Base-by-base conservation (phyloP, 306 rosid species). In the Vigna angularis region DNA sequence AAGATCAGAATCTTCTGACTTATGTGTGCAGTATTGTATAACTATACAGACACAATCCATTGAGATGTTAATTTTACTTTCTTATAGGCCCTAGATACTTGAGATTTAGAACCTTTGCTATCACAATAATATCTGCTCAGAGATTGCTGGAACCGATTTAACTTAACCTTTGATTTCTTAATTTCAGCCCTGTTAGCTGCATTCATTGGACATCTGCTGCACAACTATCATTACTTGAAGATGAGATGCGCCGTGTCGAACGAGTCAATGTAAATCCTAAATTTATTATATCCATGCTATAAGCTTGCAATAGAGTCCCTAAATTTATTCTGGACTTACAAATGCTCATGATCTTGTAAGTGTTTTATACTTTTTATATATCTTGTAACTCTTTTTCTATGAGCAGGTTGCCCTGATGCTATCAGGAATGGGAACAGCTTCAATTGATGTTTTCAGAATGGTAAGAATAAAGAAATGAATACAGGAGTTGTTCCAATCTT, bases 201-300 rank as follows among this genome's bases (percentile, higher is more conserved):
- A 93, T 93, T 83, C 97, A 93, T 70, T 93, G 98, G 98, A 91
- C 97, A 85, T 91, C 98, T 77, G 96, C 98, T 70, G 91, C 97
- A 40, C 96, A 93, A 62, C 67, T 93, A 79, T 93, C 98, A 44
- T 83, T 93, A 89, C 96, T 93, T 4, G 98, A 93, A 83, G 97
- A 93, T 81, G 98, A 93, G 87, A 91, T 93, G 97, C 93, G 94
- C 20, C 81, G 94, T 55, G 87, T 91, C 4, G 98, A 93, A 91
- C 86, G 97, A 90, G 93, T 93, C 70, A 91, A 90, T 73, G 98
- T 91, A 89, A 82, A 93, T 6, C 57, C 80, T 42, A 4, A 62
- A 48, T 44, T 40, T 22, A 2, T 55, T 36, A 3, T 1, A 1
- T 24, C 47, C 17, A 52, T 52, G 7, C 20, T 49, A 16, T 51